Conservation (phyloP, 2,329 filamentous ascomycete genomes). For the Podosphaera xanthii region DNA sequence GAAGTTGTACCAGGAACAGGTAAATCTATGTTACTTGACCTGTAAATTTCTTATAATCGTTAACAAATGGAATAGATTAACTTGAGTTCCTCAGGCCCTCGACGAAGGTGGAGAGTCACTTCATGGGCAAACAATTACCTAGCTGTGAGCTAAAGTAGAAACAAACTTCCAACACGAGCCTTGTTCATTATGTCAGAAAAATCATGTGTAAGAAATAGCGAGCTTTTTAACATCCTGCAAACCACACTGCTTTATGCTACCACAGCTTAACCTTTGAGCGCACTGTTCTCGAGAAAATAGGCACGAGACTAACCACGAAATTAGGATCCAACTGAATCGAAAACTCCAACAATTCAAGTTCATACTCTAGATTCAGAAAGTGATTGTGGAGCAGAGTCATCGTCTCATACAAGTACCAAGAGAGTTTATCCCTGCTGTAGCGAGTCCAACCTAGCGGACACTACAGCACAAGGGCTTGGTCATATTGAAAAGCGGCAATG, state of each 20-base stretch:
- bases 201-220: background rate
- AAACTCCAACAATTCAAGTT: background rate
- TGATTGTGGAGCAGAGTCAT: background rate
- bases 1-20: too few relatives aligned
- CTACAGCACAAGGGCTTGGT: background rate
- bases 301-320: background rate
- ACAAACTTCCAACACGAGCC: background rate
- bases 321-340: background rate
- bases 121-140: background rate
- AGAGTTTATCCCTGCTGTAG: background rate
- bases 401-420: background rate
- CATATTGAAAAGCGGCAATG: slow-evolving; percentile 21
- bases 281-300: background rate
- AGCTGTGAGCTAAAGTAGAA: background rate
- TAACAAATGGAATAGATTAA: too few relatives aligned
- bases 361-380: background rate
- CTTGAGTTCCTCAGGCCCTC: too few relatives aligned
- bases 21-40: too few relatives aligned
- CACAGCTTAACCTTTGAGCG: background rate
- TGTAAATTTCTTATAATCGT: too few relatives aligned
- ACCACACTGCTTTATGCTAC: background rate
- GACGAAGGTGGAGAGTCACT: too few relatives aligned
- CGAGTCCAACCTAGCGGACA: background rate
- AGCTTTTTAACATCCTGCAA: background rate
- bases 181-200: background rate